phyloP scores from a whole-genome alignment of 768 basidiomycete species.

The Russula sp. region DNA sequence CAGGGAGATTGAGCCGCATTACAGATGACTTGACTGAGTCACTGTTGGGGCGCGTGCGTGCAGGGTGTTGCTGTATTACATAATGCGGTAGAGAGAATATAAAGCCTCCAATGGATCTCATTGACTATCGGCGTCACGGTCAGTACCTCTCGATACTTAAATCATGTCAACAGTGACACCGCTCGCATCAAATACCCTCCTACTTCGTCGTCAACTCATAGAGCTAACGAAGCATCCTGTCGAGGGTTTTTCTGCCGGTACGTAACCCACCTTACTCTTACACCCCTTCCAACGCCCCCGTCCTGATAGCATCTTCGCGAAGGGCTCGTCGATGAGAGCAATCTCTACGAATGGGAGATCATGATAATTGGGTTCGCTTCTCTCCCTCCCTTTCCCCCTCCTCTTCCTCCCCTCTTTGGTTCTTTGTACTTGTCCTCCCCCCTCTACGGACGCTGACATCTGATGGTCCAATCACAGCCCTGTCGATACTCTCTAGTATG shows the following conservation, averaged over 20 bases:
- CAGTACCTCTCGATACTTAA: neutral
- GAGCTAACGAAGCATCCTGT: constrained; percentile 92
- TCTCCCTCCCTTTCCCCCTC: neutral
- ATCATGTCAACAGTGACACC: constrained; percentile 24
- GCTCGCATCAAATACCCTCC: constrained; percentile 37
- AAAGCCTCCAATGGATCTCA: neutral
- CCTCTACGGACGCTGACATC: constrained; percentile 15
- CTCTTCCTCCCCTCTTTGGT: neutral
- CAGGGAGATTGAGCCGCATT: constrained; percentile 7
- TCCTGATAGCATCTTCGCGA: constrained; percentile 29
- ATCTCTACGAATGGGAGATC: constrained; percentile 95
- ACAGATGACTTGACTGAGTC: neutral
- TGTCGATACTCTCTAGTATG: constrained; percentile 87
- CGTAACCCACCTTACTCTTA: constrained; percentile 26
- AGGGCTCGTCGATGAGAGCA: constrained; percentile 93
- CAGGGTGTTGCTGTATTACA: neutral
- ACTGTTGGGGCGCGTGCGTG: neutral
- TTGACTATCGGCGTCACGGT: neutral
- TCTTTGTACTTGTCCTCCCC: neutral
- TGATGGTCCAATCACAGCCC: constrained; percentile 47
- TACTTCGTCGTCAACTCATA: constrained; percentile 68
- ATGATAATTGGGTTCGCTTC: constrained; percentile 79
- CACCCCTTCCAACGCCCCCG: constrained; percentile 20
- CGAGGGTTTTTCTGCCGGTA: constrained; percentile 94
- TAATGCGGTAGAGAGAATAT: constrained; percentile 4